Conservation (phyloP, 441 rosid species). For the Corymbia citriodora region DNA sequence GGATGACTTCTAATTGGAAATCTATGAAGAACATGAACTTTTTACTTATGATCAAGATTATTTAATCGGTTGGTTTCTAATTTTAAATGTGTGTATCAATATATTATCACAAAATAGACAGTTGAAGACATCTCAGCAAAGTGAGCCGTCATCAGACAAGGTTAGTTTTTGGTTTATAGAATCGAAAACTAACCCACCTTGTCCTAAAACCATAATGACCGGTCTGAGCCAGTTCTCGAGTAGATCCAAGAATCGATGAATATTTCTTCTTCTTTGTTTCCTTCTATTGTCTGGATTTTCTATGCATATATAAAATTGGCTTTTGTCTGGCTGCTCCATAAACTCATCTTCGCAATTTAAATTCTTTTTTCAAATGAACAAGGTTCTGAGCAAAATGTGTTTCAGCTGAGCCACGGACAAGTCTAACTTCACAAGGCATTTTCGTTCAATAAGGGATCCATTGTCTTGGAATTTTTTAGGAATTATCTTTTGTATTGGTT, state of each 20-base stretch:
- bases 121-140: background rate
- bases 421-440: background rate
- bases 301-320: background rate
- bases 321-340: background rate
- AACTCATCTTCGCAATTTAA: background rate
- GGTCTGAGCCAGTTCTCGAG: rapidly evolving
- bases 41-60: background rate
- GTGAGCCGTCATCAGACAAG: background rate
- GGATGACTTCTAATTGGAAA: background rate
- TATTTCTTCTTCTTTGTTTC: background rate
- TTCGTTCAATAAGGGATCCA: background rate
- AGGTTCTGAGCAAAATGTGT: background rate
- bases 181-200: background rate
- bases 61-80: background rate
- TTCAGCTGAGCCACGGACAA: background rate
- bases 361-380: background rate
- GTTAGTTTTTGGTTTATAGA: background rate
- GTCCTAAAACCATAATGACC: rapidly evolving
- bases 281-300: background rate
- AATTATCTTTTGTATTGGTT: background rate
- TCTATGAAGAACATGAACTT: background rate
- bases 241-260: background rate
- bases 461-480: background rate
- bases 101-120: background rate
- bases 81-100: rapidly evolving